phyloP scores from a whole-genome alignment of 495 filamentous ascomycete species.

The Daldinia grandis region DNA sequence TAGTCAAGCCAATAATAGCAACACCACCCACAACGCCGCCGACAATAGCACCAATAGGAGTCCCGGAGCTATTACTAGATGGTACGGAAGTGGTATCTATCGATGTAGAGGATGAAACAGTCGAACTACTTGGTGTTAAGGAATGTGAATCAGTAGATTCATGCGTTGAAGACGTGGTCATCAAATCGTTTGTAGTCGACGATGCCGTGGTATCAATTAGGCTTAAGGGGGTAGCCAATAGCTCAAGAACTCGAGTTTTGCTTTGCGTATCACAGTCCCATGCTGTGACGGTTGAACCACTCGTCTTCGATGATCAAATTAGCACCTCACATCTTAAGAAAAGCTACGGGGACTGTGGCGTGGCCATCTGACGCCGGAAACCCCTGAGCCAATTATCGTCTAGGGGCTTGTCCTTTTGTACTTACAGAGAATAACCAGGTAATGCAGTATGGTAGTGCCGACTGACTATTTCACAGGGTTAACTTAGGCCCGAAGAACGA shows the following conservation, averaged over 20 bases:
- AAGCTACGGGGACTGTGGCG: not conserved
- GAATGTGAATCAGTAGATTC: not conserved
- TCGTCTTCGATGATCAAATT: slow-evolving; percentile 20
- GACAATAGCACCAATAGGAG: slow-evolving; percentile 30
- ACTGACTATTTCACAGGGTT: slow-evolving; percentile 12
- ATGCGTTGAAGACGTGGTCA: slow-evolving; percentile 1
- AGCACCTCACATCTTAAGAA: slow-evolving; percentile 5
- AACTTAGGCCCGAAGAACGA: not conserved
- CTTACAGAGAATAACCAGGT: slow-evolving; percentile 37
- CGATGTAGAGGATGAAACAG: slow-evolving; percentile 5
- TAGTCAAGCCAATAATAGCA: slow-evolving; percentile 20
- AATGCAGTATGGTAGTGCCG: slow-evolving; percentile 31
- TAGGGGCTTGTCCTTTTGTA: not conserved
- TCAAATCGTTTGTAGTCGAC: not conserved
- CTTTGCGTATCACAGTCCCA: slow-evolving; percentile 34
- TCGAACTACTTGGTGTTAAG: not conserved
- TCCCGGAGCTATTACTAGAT: slow-evolving; percentile 3
- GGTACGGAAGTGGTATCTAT: slow-evolving; percentile 2
- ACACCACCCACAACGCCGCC: slow-evolving; percentile 32
- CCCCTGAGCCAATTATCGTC: not conserved
- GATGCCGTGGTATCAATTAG: slow-evolving; percentile 19
- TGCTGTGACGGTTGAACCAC: slow-evolving; percentile 26
- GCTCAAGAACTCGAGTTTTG: slow-evolving; percentile 17
- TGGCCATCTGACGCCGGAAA: not conserved
- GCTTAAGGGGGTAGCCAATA: slow-evolving; percentile 34